phyloP scores from a whole-genome alignment of 2,329 filamentous ascomycete genomes.

The Exophiala phaeomuriformis region DNA sequence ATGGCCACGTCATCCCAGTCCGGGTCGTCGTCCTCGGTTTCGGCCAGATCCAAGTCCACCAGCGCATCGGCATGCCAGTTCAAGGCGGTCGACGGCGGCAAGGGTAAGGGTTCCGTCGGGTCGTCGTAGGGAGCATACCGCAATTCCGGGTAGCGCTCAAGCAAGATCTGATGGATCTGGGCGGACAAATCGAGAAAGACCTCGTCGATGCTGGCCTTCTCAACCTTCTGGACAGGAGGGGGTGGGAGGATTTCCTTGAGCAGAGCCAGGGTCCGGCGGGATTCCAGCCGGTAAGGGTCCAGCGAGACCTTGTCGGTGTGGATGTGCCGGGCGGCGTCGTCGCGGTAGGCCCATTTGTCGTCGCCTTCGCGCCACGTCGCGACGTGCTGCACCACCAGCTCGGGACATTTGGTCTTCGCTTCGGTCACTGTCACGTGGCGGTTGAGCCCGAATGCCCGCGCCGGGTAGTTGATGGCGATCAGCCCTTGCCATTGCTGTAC shows the following conservation, averaged over 20 bases:
- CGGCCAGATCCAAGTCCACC: constrained; percentile 64
- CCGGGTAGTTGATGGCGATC: constrained; percentile 94
- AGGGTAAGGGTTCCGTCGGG: constrained; percentile 61
- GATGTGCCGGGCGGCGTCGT: constrained; percentile 72
- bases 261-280: constrained; percentile 67
- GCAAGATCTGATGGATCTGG: constrained; percentile 67
- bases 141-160: constrained; percentile 71
- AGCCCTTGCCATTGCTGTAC: constrained; percentile 94
- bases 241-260: constrained; percentile 67
- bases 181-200: constrained; percentile 88
- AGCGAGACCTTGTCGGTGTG: constrained; percentile 87
- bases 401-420: constrained; percentile 77
- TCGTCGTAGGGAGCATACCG: constrained; percentile 64
- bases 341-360: constrained; percentile 81
- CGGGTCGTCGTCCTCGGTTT: constrained; percentile 70
- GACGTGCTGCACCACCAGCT: constrained; percentile 81
- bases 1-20: constrained; percentile 96
- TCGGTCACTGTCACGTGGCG: constrained; percentile 73
- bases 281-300: constrained; percentile 83
- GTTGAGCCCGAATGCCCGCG: constrained; percentile 69
- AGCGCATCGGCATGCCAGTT: constrained; percentile 81
- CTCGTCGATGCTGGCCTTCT: constrained; percentile 94
- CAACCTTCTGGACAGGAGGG: constrained; percentile 60
- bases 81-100: constrained; percentile 63
- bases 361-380: constrained; percentile 92